Evolutionary conservation across 331 rosid genomes (phyloP), one percentile per base, ranked within the genome.

Genomic region (Malus hybrid): DNA sequence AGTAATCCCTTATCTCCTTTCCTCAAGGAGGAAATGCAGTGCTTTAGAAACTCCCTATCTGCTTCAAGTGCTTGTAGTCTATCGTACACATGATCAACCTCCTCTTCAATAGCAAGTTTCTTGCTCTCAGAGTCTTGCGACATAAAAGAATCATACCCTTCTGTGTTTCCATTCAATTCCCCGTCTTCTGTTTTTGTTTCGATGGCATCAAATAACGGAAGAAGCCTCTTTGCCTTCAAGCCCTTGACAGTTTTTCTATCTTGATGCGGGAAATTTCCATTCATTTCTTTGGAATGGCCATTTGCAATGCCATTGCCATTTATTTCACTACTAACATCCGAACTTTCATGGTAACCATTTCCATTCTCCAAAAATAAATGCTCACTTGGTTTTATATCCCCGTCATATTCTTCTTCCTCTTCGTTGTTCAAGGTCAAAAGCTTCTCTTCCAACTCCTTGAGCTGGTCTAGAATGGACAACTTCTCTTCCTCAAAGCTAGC

Each of bases 31-130:
- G 89, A 79, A 66, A 92, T 77, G 60, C 99, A 95, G 58, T 92
- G 96, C 86, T 90, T 92, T 61, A 95, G 97, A 77, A 95, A 95
- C 80, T 92, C 99, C 71, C 95, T 87, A 65, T 94, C 97, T 29
- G 92, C 93, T 77, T 94, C 99, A 32, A 94, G 87, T 5, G 93
- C 91, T 55, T 91, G 95, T 64, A 94, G 82, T 81, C 97, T 92
- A 84, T 92, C 95, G 12, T 94, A 91, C 29, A 94, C 93, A 70
- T 84, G 83, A 80, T 83, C 92, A 39, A 94, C 89, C 66, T 92
- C 99, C 62, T 90, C 96, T 67, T 90, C 95, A 34, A 94, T 75
- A 30, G 81, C 87, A 61, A 87, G 52, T 75, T 75, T 90, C 76
- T 81, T 85, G 81, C 82, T 79, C 52, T 86, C 79, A 15, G 83